phyloP scores from a whole-genome alignment of 1,284 basidiomycete genomes.

The Ustilago cynodontis region DNA sequence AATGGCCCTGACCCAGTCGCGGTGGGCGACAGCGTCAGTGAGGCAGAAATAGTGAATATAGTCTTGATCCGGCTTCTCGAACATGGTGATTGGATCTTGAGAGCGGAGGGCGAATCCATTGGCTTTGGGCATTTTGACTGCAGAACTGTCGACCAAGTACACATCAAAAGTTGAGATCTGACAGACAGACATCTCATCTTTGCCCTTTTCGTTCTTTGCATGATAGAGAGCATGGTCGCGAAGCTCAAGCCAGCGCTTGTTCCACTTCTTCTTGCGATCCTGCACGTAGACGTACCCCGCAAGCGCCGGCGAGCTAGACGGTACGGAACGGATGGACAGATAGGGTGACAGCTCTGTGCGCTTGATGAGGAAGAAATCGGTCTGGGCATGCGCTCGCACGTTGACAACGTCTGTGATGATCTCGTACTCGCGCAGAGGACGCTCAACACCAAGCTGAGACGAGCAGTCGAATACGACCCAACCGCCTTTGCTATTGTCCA shows the following conservation, averaged over 20 bases:
- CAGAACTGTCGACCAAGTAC: slow-evolving; percentile 58
- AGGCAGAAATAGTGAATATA: slow-evolving; percentile 64
- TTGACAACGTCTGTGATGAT: slow-evolving; percentile 58
- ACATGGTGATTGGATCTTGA: slow-evolving; percentile 58
- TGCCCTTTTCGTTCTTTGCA: slow-evolving; percentile 68
- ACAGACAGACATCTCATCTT: slow-evolving; percentile 61
- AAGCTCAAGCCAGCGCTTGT: slow-evolving; percentile 67
- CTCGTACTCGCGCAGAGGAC: slow-evolving; percentile 68
- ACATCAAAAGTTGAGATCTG: slow-evolving; percentile 64
- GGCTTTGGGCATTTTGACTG: slow-evolving; percentile 60
- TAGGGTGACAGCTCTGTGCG: slow-evolving; percentile 60
- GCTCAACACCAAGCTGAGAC: slow-evolving; percentile 60
- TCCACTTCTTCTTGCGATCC: slow-evolving; percentile 64
- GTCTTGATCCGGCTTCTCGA: slow-evolving; percentile 64
- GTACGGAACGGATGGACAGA: slow-evolving; percentile 56
- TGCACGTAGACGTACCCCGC: slow-evolving; percentile 66
- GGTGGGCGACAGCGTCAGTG: slow-evolving; percentile 62
- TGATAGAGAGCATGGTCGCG: slow-evolving; percentile 65
- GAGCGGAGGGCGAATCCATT: slow-evolving; percentile 64
- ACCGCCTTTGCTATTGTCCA: slow-evolving; percentile 55
- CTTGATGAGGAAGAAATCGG: slow-evolving; percentile 65
- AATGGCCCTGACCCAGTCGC: slow-evolving; percentile 66
- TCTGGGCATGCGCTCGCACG: slow-evolving; percentile 41
- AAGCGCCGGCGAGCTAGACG: slow-evolving; percentile 55
- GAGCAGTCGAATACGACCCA: slow-evolving; percentile 67